Evolutionary conservation across 1,284 basidiomycete species (phyloP), one percentile per base, ranked within the genome.

Genomic region (Wolfiporia cocos): DNA sequence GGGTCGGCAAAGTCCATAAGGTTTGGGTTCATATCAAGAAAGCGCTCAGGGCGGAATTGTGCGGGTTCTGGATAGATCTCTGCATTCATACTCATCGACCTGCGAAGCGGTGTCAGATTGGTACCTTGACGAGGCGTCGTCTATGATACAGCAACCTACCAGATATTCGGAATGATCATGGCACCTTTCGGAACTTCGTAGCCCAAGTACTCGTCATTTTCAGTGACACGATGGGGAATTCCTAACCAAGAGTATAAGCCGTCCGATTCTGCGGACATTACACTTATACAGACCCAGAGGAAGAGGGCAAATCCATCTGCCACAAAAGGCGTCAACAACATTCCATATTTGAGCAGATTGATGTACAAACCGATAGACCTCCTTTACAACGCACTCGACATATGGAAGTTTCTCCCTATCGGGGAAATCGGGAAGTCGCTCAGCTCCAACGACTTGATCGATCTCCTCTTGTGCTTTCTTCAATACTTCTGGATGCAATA

Each of bases 161-260:
- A 73, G 39, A 74, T 67, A 49, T 75, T 76, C 14, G 69, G 64
- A 33, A 74, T 53, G 5, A 78, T 60, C 20, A 65, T 72, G 9
- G 69, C 61, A 19, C 69, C 67, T 45, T 60, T 58, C 28, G 73
- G 70, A 38, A 77, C 66, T 43, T 60, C 57, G 54, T 68, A 73
- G 15, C 67, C 70, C 36, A 63, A 61, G 50, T 76, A 76, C 17
- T 64, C 57, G 53, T 76, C 73, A 39, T 74, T 71, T 48, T 71
- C 64, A 58, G 68, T 69, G 18, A 69, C 49, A 35, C 67, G 64
- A 59, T 76, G 74, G 10, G 74, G 73, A 76, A 49, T n/a, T 69
- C 73, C 14, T 28, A 14, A 9, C 26, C 9, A 7, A 28, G 14
- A 52, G 37, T 28, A 28, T 28, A 14, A 28, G 26, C 14, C 14